Evolutionary conservation across 495 filamentous ascomycete genomes (phyloP).

Genomic region (Talaromyces ruber): DNA sequence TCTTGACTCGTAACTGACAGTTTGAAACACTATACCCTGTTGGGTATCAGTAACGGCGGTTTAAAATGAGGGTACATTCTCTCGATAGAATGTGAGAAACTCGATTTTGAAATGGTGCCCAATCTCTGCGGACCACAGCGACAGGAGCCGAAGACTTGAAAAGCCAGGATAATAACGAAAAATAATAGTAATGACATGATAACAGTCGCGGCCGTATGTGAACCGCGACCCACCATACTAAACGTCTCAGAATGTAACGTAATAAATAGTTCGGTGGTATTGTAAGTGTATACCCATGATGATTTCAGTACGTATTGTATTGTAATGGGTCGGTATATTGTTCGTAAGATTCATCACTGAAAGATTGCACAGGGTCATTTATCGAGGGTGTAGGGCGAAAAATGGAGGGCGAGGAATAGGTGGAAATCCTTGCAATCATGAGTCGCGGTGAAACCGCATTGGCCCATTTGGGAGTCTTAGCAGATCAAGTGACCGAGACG

Average conservation of each 20-base stretch:
- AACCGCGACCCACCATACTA: slow-evolving; percentile 4
- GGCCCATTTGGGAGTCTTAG: slow-evolving; percentile 16
- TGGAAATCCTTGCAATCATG: neutral
- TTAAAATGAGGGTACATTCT: neutral
- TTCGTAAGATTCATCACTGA: slow-evolving; percentile 2
- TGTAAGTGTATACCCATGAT: slow-evolving; percentile 1
- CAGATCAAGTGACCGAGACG: slow-evolving; percentile 61
- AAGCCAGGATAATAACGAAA: neutral
- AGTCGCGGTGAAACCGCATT: slow-evolving; percentile 4
- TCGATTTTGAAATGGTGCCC: neutral
- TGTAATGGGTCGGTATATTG: neutral
- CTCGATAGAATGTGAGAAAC: neutral
- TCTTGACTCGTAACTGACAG: neutral
- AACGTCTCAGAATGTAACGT: slow-evolving; percentile 3
- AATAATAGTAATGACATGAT: neutral
- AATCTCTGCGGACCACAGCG: neutral
- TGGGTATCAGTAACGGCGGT: neutral
- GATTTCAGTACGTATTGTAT: neutral
- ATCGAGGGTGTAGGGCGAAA: neutral
- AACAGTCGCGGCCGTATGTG: neutral
- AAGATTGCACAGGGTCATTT: neutral
- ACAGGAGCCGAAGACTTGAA: neutral
- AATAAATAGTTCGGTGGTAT: neutral
- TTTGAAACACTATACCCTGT: neutral
- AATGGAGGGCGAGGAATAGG: neutral